Evolutionary conservation across 495 filamentous ascomycete species (phyloP).

Genomic region (Aspergillus kassunensis): DNA sequence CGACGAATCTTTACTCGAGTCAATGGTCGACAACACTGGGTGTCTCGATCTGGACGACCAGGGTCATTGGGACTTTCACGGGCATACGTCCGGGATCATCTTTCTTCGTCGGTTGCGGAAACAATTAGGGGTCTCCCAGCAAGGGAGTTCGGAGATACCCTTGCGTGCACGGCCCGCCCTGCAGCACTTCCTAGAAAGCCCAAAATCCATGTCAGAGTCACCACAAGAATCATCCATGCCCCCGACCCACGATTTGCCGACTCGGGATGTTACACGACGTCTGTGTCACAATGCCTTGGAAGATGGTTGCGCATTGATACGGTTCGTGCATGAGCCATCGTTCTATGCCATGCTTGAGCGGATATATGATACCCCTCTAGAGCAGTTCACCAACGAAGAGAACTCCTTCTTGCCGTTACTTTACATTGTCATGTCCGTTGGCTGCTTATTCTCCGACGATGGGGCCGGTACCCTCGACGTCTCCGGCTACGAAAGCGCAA

Average conservation of each 20-base stretch:
- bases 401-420: conserved; percentile 78
- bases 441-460: conserved; percentile 70
- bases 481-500: conserved; percentile 64
- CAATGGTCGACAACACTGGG: conserved; percentile 90
- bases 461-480: conserved; percentile 43
- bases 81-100: conserved; percentile 84
- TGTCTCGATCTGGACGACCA: conserved; percentile 87
- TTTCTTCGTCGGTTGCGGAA: conserved; percentile 82
- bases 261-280: conserved; percentile 58
- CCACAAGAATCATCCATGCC: conserved; percentile 48
- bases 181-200: conserved; percentile 62
- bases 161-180: conserved; percentile 32
- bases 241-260: conserved; percentile 65
- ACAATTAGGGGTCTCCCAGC: conserved; percentile 42
- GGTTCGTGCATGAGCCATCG: conserved; percentile 82
- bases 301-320: conserved; percentile 77
- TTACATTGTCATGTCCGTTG: conserved; percentile 80
- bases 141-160: conserved; percentile 55
- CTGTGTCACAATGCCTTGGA: conserved; percentile 76
- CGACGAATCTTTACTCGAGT: conserved; percentile 80
- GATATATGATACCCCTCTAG: conserved; percentile 68
- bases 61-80: conserved; percentile 92
- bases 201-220: conserved; percentile 61
- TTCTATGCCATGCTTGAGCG: conserved; percentile 76
- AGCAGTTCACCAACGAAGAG: conserved; percentile 69